Percentiles rank a stretch among this genome's conserved stretches.
Conservation (phyloP, 495 filamentous ascomycete genomes). For the Pyrenula massariospora region DNA sequence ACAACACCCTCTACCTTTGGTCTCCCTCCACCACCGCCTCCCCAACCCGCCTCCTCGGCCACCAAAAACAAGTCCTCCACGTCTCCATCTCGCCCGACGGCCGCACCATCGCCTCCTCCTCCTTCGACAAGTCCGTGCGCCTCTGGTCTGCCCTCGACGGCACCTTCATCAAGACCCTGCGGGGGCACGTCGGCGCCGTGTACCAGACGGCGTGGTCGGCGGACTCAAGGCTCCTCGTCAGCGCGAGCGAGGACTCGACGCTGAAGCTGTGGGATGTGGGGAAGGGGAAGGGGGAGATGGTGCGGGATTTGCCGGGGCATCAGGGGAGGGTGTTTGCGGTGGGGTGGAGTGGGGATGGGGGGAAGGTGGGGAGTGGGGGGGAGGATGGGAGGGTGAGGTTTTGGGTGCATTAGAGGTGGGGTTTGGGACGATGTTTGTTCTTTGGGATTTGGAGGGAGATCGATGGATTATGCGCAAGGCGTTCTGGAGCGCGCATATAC, state of each 20-base stretch:
- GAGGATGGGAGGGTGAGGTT: constrained; percentile 85
- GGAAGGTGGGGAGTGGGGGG: constrained; percentile 77
- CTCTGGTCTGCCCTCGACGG: constrained; percentile 67
- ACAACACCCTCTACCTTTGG: constrained; percentile 97
- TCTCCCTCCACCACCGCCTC: constrained; percentile 74
- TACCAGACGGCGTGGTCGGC: constrained; percentile 86
- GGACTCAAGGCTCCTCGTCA: constrained; percentile 76
- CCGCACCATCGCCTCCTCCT: constrained; percentile 69
- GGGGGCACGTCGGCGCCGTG: constrained; percentile 88
- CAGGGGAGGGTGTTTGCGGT: constrained; percentile 90
- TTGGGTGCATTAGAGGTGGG: constrained; percentile 64
- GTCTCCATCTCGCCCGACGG: constrained; percentile 90
- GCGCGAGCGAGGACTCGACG: constrained; percentile 82
- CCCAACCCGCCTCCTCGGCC: constrained; percentile 74
- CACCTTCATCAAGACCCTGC: constrained; percentile 70
- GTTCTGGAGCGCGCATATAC: no score
- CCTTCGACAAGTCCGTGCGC: constrained; percentile 89
- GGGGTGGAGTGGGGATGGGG: constrained; percentile 82
- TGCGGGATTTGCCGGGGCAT: constrained; percentile 76
- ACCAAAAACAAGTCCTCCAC: constrained; percentile 94
- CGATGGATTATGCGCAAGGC: no score
- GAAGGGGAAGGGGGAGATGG: constrained; percentile 63
- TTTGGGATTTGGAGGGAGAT: no score
- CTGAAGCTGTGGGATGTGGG: constrained; percentile 88
- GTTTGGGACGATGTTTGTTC: no score